Conservation (phyloP, 805 yeast species). For the Debaryomyces maramus region DNA sequence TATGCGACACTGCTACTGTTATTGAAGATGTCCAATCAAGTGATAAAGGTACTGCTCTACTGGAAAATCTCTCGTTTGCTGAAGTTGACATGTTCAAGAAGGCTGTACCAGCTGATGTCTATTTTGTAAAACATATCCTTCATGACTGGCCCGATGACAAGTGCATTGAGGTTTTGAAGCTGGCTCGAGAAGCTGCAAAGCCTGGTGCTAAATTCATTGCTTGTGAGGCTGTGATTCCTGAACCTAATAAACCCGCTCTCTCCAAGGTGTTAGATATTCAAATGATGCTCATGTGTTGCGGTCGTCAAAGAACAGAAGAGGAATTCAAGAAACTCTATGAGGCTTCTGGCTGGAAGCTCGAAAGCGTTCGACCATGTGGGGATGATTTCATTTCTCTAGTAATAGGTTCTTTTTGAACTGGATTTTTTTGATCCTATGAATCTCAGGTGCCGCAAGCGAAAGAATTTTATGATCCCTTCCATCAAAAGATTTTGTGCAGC, state of each 20-base stretch:
- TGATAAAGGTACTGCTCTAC: not conserved
- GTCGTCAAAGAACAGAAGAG: slow-evolving; percentile 3
- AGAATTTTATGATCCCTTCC: too few relatives aligned
- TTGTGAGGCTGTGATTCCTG: not conserved
- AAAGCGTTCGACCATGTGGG: not conserved
- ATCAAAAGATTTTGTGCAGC: too few relatives aligned
- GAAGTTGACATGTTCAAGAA: slow-evolving; percentile 1
- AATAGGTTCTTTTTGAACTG: not conserved
- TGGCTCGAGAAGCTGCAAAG: not conserved
- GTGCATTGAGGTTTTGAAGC: slow-evolving; percentile 1
- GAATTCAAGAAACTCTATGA: not conserved
- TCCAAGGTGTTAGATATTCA: not conserved
- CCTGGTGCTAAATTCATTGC: slow-evolving; percentile 3
- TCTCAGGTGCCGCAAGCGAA: too few relatives aligned
- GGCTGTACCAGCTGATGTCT: not conserved
- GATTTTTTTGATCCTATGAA: too few relatives aligned
- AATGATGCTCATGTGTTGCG: slow-evolving; percentile 1
- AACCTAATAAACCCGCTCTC: not conserved
- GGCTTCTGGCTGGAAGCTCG: slow-evolving; percentile 1
- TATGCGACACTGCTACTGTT: not conserved
- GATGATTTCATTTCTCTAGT: not conserved
- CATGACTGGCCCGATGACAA: slow-evolving; percentile 3
- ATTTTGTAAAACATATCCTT: slow-evolving; percentile 1
- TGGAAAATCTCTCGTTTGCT: not conserved
- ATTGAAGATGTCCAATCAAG: not conserved